Base-by-base conservation (phyloP, 805 yeast species). In the Candida ovalis region DNA sequence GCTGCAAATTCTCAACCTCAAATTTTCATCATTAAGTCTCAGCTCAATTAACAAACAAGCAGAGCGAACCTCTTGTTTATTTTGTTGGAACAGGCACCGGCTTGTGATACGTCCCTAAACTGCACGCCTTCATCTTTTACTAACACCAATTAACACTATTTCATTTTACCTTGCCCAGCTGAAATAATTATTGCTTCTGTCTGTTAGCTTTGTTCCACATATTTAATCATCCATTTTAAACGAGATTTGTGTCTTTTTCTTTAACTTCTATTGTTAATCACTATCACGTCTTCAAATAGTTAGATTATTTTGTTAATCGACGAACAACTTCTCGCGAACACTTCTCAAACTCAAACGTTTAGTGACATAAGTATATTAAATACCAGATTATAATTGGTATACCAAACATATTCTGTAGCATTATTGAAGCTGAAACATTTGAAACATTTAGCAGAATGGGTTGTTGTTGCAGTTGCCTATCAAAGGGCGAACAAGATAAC, bases 401-500 rank as follows among this genome's bases (percentile, higher is more conserved):
- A 10, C 17, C 38, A 4, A 35, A 18, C 10, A n/a, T 17, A n/a
- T 35, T 35, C 19, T 35, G 8, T 6, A 35, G 38, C 12, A 17
- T 4, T 21, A 30, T 30, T 10, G 22, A 35, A 35, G 5, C 22
- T 18, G n/a, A 18, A 17, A 4, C 12, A 5, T 35, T 10, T 10
- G 17, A n/a, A n/a, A n/a, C n/a, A n/a, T n/a, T 30, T 5, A 12
- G 12, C 35, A 36, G 5, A 23, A 78, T 78, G 84, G 84, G 84
- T 54, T 64, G 66, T 46, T 75, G 82, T 58, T 75, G 77, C 55
- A 76, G 82, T 63, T 75, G 81, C 58, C 54, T 71, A 28, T 44
- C 64, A 45, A 51, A 63, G 66, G 53, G 64, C 42, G 77, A 73
- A 44, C 70, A 78, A 43, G 83, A 80, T 53, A 81, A 80, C 58